Base-by-base conservation (phyloP, 2,329 filamentous ascomycete species). In the Neofusicoccum ribis region DNA sequence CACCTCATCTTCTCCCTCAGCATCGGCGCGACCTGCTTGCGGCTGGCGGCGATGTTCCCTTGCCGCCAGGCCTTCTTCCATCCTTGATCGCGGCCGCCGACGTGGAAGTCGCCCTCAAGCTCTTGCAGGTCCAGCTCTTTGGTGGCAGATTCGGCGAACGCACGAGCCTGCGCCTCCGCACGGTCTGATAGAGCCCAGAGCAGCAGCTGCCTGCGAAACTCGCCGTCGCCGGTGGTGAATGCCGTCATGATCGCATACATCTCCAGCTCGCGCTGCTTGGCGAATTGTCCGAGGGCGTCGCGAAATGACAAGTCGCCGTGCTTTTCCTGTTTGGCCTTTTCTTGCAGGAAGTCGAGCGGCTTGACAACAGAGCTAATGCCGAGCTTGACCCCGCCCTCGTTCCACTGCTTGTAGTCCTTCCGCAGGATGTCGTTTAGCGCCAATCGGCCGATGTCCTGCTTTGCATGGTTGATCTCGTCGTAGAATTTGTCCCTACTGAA, bases 381-480 rank as follows among this genome's bases (percentile, higher is more conserved):
- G 4, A 94, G 81, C 17, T 78, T 81, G 43, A 87, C 73, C 0
- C 70, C 75, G 60, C 76, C 79, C 11, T 79, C 79, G 11, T 78
- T 79, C 91, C 91, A 95, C 72, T 91, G 84, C 79, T 96, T 96
- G 78, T 93, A 96, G 78, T 96, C 91, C 76, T 94, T 94, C 68
- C 90, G 83, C 61, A 94, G 77, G 44, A 93, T 84, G 70, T 93
- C 91, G 23, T 84, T 79, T 69, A 92, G 76, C 43, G 78, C 80
- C 51, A 95, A 78, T 0, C 73, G 70, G 2, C 83, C 85, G 60
- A 95, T 83, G 69, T 92, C 85, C 68, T 87, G 84, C 76, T 93
- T 93, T 5, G 91, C 88, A 5, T 76, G 76, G 0, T 82, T 81
- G 31, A 93, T 83, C 64, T 86, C 79, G 4, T 83, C 74, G 72